These are phyloP conservation scores for Nicotiana otophora DNA, from an alignment of 257 asterid genomes.

Conservation along the genomic window DNA sequence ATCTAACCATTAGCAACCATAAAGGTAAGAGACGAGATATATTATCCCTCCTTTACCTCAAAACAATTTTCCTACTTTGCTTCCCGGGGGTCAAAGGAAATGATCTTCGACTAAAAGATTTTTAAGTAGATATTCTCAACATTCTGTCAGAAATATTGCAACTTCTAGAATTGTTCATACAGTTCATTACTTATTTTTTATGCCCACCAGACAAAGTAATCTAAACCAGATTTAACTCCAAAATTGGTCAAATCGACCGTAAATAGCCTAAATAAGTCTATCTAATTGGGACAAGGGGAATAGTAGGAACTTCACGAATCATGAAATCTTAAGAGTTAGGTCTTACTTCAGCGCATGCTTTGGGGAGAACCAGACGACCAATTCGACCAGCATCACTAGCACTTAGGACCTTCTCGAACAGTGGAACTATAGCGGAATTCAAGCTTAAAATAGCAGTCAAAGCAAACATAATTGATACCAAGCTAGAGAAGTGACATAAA, in stretches of 20 bases:
- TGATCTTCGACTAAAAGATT: background rate
- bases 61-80: background rate
- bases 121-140: background rate
- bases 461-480: conserved; percentile 22
- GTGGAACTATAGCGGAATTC: conserved; percentile 67
- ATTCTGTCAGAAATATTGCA: background rate
- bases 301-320: background rate
- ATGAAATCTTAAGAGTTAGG: conserved; percentile 2
- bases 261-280: background rate
- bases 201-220: background rate
- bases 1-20: background rate
- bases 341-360: conserved; percentile 98
- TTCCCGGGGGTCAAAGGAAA: background rate
- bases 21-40: background rate
- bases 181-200: background rate
- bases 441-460: conserved; percentile 53
- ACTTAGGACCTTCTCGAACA: conserved; percentile 89
- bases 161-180: too few species aligned
- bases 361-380: conserved; percentile 93
- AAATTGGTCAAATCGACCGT: background rate
- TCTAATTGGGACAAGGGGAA: background rate
- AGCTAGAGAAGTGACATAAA: background rate
- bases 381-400: conserved; percentile 99
- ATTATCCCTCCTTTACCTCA: background rate
- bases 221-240: background rate